Evolutionary conservation across 2,329 filamentous ascomycete species (phyloP), one percentile per base, ranked within the genome.

Genomic region (Zymoseptoria tritici): DNA sequence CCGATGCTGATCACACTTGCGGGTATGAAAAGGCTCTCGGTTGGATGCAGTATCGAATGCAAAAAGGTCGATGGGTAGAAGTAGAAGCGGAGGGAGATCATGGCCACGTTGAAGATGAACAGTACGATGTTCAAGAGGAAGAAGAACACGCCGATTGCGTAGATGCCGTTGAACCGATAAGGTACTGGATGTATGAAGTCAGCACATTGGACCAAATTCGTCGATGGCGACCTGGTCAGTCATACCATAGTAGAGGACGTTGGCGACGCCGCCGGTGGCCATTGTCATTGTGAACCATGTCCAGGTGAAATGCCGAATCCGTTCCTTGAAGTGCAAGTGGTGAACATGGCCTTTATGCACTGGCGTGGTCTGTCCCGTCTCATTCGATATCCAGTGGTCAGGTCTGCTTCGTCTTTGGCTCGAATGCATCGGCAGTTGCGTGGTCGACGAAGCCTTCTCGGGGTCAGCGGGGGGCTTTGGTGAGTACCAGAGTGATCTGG

Each of bases 21-120:
- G 0, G 89, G 88, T 16, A 90, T 85, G 70, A 93, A 94, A 0
- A 93, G 78, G 9, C 85, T 88, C 70, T 95, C 90, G 0, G 87
- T 86, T 11, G 89, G 89, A 74, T 93, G 89, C 6, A 85, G 78
- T 61, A 94, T 87, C 0, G 88, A 90, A 13, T 83, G 79, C 60
- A 80, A 81, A 70, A 93, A 90, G 8, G 85, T 89, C 19, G 85
- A 83, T 0, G 88, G 88, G 59, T 86, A 85, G 66, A 83, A 79
- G 66, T 81, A 82, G 72, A 95, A 94, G 20, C 89, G 83, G 9
- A 85, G 74, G 9, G 82, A 79, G 46, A 93, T 83, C 66, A 90
- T 79, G 54, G 79, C 69, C 70, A 84, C 85, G 64, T 91, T 90
- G 66, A 91, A 78, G 29, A 92, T 84, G 49, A 90, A 90, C 21